Evolutionary conservation across 148 eudicot genomes (phyloP).

Genomic region (Polygonum aviculare): DNA sequence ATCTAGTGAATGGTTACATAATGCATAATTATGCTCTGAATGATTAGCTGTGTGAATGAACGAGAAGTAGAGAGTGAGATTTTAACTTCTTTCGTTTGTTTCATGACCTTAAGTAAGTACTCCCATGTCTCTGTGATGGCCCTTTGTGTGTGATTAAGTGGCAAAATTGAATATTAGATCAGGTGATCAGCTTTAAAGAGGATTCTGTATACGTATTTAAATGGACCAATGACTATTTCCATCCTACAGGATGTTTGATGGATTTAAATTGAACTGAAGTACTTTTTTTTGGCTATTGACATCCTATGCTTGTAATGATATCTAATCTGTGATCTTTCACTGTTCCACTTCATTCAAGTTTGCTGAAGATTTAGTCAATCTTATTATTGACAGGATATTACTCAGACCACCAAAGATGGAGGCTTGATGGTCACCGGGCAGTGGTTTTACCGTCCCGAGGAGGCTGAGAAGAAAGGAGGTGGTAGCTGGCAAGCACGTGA

Average conservation of each 20-base stretch:
- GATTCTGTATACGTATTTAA: neutral
- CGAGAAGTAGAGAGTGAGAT: neutral
- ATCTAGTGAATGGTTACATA: neutral
- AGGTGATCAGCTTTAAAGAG: neutral
- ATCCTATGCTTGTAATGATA: neutral
- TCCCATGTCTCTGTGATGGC: neutral
- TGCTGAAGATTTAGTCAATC: conserved; percentile 6
- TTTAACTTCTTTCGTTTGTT: neutral
- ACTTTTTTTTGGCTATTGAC: neutral
- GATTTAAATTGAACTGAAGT: neutral
- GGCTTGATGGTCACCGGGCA: conserved; percentile 79
- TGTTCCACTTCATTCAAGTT: neutral
- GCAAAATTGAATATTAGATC: neutral
- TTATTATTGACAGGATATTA: conserved; percentile 49
- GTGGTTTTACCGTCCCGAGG: conserved; percentile 98
- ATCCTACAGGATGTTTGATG: neutral
- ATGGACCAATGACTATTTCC: neutral
- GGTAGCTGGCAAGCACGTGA: conserved; percentile 86
- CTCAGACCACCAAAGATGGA: conserved; percentile 39
- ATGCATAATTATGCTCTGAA: neutral
- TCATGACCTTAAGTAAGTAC: neutral
- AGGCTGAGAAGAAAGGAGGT: conserved; percentile 78
- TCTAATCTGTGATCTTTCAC: neutral
- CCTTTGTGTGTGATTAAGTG: neutral
- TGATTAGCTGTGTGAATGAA: neutral